Evolutionary conservation across 2,329 filamentous ascomycete species (phyloP), one percentile per base, ranked within the genome.

Genomic region (Ampelomyces quisqualis): DNA sequence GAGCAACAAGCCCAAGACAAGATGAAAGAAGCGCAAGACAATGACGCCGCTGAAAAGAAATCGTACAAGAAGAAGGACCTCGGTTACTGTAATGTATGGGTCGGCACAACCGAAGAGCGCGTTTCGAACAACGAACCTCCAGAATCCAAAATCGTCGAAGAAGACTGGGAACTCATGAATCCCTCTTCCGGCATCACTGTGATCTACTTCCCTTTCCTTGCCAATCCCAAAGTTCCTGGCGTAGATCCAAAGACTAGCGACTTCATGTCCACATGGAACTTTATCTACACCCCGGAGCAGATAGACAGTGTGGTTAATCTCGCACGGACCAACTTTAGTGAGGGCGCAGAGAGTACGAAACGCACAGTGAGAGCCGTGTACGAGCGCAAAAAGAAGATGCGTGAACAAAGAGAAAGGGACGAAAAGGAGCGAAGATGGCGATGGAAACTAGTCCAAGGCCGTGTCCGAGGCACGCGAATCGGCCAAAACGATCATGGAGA

Each of bases 261-360:
- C 45, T 97, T 90, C 69, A 82, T 97, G 74, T 88, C 83, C 54
- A 98, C 93, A 0, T 98, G 93, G 93, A 98, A 98, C 64, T 97
- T 97, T 64, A 84, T 96, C 20, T 98, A 97, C 67, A 94, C 87
- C 2, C 85, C 90, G 0, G 84, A 93, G 42, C 85, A 98, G 67
- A 83, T 98, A 37, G 90, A 97, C 55, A 80, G 81, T 18, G 89
- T 95, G 0, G 85, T 95, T 2, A 77, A 79, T 4, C 77, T 98
- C 19, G 90, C 93, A 1, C 78, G 82, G 40, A 88, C 88, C 8
- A 98, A 98, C 68, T 98, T 89, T 55, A 76, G 80, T 5, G 88
- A 95, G 64, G 90, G 91, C 1, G 80, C 80, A 34, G 86, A 88
- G 41, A 82, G 87, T 68, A 88, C 93, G 14, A 83, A 81, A 50